Percentiles rank a stretch among this genome's conserved stretches.
These are phyloP conservation scores for Eurotiales sp. DNA, from an alignment of 2,329 filamentous ascomycete genomes.

Conservation along the genomic window DNA sequence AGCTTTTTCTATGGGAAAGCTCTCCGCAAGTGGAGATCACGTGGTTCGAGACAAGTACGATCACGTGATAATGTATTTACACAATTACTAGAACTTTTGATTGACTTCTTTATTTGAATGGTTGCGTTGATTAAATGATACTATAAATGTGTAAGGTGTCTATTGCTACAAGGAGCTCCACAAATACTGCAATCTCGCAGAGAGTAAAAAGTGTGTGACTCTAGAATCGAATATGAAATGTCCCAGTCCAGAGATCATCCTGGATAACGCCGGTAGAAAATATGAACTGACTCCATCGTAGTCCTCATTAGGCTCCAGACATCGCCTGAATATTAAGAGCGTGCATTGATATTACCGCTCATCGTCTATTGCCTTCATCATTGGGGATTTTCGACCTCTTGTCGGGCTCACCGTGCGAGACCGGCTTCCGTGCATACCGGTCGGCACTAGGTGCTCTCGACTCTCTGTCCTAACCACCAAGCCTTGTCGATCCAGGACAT, in stretches of 20 bases:
- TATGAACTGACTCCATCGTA: neutral
- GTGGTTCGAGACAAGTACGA: neutral
- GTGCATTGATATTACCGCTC: slow-evolving; percentile 24
- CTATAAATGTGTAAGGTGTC: no score
- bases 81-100: no score
- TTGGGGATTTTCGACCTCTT: slow-evolving; percentile 33
- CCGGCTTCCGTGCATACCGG: slow-evolving; percentile 46
- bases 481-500: slow-evolving; percentile 61
- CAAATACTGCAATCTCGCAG: neutral
- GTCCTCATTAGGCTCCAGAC: neutral
- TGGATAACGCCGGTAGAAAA: neutral
- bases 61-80: no score
- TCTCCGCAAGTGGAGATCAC: slow-evolving; percentile 5
- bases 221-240: neutral
- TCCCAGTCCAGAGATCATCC: neutral
- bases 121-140: no score
- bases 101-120: no score
- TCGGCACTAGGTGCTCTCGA: slow-evolving; percentile 66
- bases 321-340: neutral
- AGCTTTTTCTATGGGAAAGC: slow-evolving; percentile 1
- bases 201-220: slow-evolving; percentile 2
- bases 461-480: slow-evolving; percentile 81
- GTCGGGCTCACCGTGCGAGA: slow-evolving; percentile 50
- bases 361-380: slow-evolving; percentile 32
- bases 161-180: no score